phyloP scores from a whole-genome alignment of 129 eudicot genomes.

The Apium graveolens region DNA sequence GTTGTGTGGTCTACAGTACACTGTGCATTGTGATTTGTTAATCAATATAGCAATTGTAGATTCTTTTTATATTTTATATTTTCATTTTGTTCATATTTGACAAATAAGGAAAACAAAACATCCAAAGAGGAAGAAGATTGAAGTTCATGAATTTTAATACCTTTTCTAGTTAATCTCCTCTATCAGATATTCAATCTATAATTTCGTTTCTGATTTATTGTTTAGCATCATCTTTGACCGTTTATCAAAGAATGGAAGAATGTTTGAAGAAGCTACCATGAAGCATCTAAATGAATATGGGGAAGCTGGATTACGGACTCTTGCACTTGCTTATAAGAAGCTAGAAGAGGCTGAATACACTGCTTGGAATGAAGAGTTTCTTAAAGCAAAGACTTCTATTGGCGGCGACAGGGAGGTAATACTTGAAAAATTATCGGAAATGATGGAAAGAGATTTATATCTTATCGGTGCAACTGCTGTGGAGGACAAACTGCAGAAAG shows the following conservation, averaged over 20 bases:
- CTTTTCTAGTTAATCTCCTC: constrained; percentile 1
- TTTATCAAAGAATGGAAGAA: constrained; percentile 64
- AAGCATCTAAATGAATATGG: constrained; percentile 90
- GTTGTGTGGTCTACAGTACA: neutral
- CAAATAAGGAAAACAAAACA: neutral
- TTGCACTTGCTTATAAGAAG: constrained; percentile 80
- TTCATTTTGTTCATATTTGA: neutral
- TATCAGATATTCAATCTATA: constrained; percentile 1
- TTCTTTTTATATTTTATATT: neutral
- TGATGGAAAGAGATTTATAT: constrained; percentile 77
- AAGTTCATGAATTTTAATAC: neutral
- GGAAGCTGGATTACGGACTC: constrained; percentile 84
- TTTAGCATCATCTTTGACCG: constrained; percentile 91
- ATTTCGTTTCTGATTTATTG: constrained; percentile 5
- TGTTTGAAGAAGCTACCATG: constrained; percentile 64
- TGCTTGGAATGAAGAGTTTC: constrained; percentile 85
- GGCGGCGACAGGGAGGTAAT: constrained; percentile 75
- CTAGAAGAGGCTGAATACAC: constrained; percentile 66
- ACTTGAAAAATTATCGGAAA: constrained; percentile 75
- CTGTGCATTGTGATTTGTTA: neutral
- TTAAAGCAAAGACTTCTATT: constrained; percentile 77
- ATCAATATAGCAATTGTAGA: neutral
- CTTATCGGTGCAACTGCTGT: constrained; percentile 99
- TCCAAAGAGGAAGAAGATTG: neutral
- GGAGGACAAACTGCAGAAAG: constrained; percentile 90